Base-by-base conservation (phyloP, 129 eudicot genomes). In the Silybum marianum region DNA sequence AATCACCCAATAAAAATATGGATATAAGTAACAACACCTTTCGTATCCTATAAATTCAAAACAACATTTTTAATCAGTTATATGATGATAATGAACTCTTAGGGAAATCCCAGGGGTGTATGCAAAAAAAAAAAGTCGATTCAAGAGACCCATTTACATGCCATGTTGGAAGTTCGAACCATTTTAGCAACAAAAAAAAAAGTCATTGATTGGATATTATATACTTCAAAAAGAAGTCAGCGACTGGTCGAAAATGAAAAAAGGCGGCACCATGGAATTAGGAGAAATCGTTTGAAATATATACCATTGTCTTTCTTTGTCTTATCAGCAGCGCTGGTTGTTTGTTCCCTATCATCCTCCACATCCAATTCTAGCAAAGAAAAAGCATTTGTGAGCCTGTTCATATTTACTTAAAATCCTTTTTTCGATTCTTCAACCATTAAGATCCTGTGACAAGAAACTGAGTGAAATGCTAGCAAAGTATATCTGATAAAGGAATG, bases 321-420 rank as follows among this genome's bases (percentile, higher is more conserved):
- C n/a, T 78, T 67, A 26, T n/a, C 77, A 26, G 87, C 71, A 63
- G 80, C 46, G 74, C 46, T 83, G 58, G 85, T 71, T 54, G 84
- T 73, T 73, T 84, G 69, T 82, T 69, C 48, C 51, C 69, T 77
- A 42, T 88, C 86, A 75, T 84, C 86, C 70, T 78, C 89, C 48
- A 78, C 90, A 73, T 88, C 97, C 85, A 90, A 63, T 34, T 85
- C 89, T 22, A 90, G 92, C 71, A 87, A 66, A 23, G 95, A 83
- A 81, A 88, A 92, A 3, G 90, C 78, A 87, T 92, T 92, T 30
- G 95, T 84, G 25, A 92, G 76, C 4, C 69, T 68, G 84, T 87
- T 82, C 97, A 92, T 92, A 28, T 85, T 80, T 42, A 63, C n/a
- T 62, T 32, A 21, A 9, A 44, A 30, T 13, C 8, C 22, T 23